Conservation (phyloP, 139 green algal species). For the Chlorella sp. region DNA sequence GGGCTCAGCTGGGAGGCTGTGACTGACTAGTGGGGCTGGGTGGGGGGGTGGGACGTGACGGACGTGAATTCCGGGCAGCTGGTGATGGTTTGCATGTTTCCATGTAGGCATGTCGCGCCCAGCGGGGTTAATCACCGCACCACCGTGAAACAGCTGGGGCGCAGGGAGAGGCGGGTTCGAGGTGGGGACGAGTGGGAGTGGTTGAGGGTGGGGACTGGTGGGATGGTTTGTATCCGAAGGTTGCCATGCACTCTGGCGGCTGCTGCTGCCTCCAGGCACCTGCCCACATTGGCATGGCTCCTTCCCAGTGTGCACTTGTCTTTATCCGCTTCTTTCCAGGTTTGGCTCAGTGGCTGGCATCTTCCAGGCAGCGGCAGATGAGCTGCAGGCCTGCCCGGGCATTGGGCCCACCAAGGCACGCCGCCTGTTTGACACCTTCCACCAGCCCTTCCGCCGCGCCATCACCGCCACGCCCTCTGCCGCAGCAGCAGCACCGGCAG, state of each 20-base stretch:
- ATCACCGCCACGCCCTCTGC: neutral
- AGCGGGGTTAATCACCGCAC: neutral
- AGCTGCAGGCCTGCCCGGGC: conserved; percentile 82
- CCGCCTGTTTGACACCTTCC: conserved; percentile 63
- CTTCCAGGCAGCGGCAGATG: conserved; percentile 52
- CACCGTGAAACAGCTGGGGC: neutral
- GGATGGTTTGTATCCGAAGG: neutral
- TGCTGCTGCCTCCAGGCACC: neutral
- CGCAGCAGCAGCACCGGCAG: neutral
- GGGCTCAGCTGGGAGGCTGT: neutral
- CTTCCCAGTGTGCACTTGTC: no score
- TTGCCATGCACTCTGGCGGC: no score
- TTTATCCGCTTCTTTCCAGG: neutral
- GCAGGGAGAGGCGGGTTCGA: conserved; percentile 1
- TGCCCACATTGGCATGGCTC: neutral
- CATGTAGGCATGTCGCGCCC: no score
- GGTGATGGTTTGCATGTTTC: no score
- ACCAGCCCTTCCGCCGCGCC: conserved; percentile 35
- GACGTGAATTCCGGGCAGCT: no score
- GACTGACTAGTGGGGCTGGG: conserved; percentile 8
- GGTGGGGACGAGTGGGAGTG: neutral
- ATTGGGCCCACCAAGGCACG: conserved; percentile 91
- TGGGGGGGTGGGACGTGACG: neutral
- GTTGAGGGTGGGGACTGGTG: neutral
- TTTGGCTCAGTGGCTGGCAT: conserved; percentile 51